Evolutionary conservation across 1,284 basidiomycete species (phyloP).

Genomic region (Rhodotorula sp.): DNA sequence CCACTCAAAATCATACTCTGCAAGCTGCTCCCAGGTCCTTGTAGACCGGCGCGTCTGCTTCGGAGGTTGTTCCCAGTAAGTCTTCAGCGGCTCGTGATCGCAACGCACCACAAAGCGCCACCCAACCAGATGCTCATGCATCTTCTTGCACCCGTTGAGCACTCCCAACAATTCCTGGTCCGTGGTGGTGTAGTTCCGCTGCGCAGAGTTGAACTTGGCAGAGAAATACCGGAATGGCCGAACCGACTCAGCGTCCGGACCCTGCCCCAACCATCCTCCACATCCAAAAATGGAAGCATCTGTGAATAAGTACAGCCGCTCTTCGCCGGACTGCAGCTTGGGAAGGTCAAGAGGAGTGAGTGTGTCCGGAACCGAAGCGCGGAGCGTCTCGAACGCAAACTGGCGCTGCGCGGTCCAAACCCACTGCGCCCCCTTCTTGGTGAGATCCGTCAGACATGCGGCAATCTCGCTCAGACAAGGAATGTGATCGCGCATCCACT

Average conservation of each 20-base stretch:
- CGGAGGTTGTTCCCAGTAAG: slow-evolving; percentile 5
- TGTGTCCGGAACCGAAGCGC: slow-evolving; percentile 42
- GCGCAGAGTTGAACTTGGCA: slow-evolving; percentile 31
- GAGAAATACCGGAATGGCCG: slow-evolving; percentile 29
- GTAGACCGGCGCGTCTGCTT: slow-evolving; percentile 11
- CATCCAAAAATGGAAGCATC: slow-evolving; percentile 52
- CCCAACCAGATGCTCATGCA: slow-evolving; percentile 22
- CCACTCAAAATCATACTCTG: slow-evolving; percentile 18
- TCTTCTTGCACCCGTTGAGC: slow-evolving; percentile 1
- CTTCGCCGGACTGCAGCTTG: slow-evolving; percentile 16
- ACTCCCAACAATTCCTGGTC: slow-evolving; percentile 28
- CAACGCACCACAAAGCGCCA: slow-evolving; percentile 16
- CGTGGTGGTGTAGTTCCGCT: slow-evolving; percentile 20
- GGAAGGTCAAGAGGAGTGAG: slow-evolving; percentile 49
- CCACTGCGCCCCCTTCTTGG: slow-evolving; percentile 12
- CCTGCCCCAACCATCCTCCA: slow-evolving; percentile 51
- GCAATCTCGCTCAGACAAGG: slow-evolving; percentile 47
- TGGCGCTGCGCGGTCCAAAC: slow-evolving; percentile 2
- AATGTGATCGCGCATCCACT: slow-evolving; percentile 53
- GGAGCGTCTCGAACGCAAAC: slow-evolving; percentile 51
- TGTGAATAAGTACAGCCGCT: slow-evolving; percentile 54
- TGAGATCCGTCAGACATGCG: slow-evolving; percentile 6
- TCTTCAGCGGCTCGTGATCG: slow-evolving; percentile 27
- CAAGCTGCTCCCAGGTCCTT: slow-evolving; percentile 18
- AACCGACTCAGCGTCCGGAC: background rate